Conservation (phyloP, 2,329 filamentous ascomycete genomes). For the Corinectria fuckeliana region DNA sequence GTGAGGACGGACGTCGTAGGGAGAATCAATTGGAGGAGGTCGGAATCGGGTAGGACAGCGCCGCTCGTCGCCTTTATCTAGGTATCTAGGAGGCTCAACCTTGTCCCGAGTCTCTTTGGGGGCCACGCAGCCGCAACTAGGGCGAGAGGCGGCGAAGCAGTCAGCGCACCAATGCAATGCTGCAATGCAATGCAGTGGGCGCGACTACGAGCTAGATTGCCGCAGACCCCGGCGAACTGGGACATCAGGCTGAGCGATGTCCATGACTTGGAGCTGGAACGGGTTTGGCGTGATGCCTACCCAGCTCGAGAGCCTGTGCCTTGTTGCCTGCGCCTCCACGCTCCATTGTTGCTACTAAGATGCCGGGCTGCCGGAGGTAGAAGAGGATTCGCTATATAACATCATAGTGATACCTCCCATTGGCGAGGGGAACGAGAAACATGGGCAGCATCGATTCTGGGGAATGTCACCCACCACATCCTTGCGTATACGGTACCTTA, state of each 20-base stretch:
- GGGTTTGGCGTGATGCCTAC: background rate
- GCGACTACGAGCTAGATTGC: no score
- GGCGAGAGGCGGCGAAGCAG: background rate
- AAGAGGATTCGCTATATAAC: background rate
- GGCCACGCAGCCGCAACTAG: background rate
- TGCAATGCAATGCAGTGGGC: no score
- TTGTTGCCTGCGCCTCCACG: background rate
- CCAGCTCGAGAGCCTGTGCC: background rate
- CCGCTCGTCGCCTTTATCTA: slow-evolving; percentile 2
- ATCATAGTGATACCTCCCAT: background rate
- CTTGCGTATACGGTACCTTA: background rate
- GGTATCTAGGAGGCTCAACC: background rate
- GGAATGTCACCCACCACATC: background rate
- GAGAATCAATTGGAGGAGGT: background rate
- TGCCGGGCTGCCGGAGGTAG: background rate
- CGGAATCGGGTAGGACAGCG: background rate
- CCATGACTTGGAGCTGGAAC: background rate
- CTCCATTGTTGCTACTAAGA: background rate
- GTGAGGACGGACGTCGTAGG: background rate
- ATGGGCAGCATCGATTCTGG: background rate
- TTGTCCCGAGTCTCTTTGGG: background rate
- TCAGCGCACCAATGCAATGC: slow-evolving; percentile 5
- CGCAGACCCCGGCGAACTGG: background rate
- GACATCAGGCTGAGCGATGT: background rate
- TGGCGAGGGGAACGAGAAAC: background rate